phyloP scores from a whole-genome alignment of 768 basidiomycete genomes.

The Mycena chlorophos region DNA sequence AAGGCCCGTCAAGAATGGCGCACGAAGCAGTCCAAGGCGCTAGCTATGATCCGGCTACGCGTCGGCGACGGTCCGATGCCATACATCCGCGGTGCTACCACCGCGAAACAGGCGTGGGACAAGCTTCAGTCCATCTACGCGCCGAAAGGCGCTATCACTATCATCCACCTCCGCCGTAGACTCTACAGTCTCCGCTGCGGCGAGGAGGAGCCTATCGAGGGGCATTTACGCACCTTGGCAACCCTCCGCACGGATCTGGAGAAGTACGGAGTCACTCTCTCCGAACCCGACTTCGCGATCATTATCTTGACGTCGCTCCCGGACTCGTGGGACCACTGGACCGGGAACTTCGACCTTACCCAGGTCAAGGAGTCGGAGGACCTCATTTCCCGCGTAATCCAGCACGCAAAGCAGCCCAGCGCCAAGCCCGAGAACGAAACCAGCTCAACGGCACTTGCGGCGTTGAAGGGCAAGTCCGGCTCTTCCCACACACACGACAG shows the following conservation, averaged over 20 bases:
- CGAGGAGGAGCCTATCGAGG: constrained; percentile 33
- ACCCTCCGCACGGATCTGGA: constrained; percentile 25
- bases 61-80: constrained; percentile 17
- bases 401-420: constrained; percentile 11
- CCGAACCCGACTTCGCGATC: constrained; percentile 31
- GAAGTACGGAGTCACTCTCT: constrained; percentile 22
- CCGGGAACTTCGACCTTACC: constrained; percentile 18
- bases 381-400: constrained; percentile 24
- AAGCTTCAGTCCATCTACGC: constrained; percentile 27
- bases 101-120: constrained; percentile 30
- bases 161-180: constrained; percentile 25
- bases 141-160: constrained; percentile 28
- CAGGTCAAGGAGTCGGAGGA: constrained; percentile 15
- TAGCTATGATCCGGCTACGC: constrained; percentile 28
- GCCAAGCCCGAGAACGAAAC: not conserved
- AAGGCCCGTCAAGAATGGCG: not conserved
- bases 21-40: constrained; percentile 28
- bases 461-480: not conserved
- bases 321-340: constrained; percentile 34
- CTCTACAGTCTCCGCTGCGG: constrained; percentile 26
- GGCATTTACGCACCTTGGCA: constrained; percentile 30
- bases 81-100: constrained; percentile 25
- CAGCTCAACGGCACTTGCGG: not conserved
- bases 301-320: constrained; percentile 32
- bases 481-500: not conserved